Evolutionary conservation across 768 basidiomycete species (phyloP), one percentile per base, ranked within the genome.

Genomic region (Amanita rubescens): DNA sequence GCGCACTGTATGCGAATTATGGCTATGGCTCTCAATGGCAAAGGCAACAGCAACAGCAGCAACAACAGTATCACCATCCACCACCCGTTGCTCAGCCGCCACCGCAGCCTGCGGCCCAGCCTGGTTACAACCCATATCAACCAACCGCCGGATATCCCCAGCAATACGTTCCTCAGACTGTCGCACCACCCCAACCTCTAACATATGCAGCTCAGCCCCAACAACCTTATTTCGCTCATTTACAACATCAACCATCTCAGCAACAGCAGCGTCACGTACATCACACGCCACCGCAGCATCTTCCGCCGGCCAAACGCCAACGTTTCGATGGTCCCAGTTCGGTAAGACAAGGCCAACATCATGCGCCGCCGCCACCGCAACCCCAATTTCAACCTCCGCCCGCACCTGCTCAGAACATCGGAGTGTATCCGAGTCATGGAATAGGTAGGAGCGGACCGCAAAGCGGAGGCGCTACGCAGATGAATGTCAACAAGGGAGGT

Each of bases 251-350:
- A n/a, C 72, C 64, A 47, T 72, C 69, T 7, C 72, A 71, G 24
- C 76, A 75, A 51, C 77, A 69, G 58, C 77, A 70, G 45, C 79
- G 75, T 30, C 79, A 78, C 47, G 57, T 75, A 49, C 72, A 84
- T 58, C 87, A 90, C 58, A 71, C 80, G 0, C 80, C 85, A 9
- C 84, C 85, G 33, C 87, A 88, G 60, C 86, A 90, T 62, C 74
- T 85, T n/a, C 94, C 94, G 8, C 93, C 94, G 2, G 92, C 92
- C 1, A 96, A 96, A 67, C 76, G 94, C 50, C 91, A 85, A 60
- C 80, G 92, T 39, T 94, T 94, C 63, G 94, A 95, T 64, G 85
- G 84, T 4, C 87, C 88, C 1, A 79, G 71, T 57, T 71, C 75
- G 41, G 75, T 71, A 59, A 74, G 76, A 59, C 79, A 75, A 56